Base-by-base conservation (phyloP, 208 protist genomes). In the Acanthamoeba royreba region DNA sequence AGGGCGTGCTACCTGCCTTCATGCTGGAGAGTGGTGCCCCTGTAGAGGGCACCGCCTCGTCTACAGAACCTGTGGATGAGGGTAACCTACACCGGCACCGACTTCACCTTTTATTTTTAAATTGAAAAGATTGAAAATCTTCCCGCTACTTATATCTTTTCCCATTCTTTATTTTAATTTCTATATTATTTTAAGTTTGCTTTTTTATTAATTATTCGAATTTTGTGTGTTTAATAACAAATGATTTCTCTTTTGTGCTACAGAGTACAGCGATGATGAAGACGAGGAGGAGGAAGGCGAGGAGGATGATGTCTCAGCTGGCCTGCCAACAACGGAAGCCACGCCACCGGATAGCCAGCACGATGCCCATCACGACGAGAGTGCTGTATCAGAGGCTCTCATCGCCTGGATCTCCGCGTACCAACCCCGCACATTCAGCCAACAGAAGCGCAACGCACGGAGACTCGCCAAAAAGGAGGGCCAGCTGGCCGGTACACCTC, bases 211-310 rank as follows among this genome's bases (percentile, higher is more conserved):
- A n/a, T n/a, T n/a, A n/a, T n/a, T n/a, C n/a, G n/a, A n/a, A n/a
- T n/a, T n/a, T n/a, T n/a, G n/a, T n/a, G n/a, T n/a, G n/a, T n/a
- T n/a, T n/a, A n/a, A n/a, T n/a, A n/a, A n/a, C n/a, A n/a, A n/a
- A n/a, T n/a, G n/a, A n/a, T n/a, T n/a, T n/a, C n/a, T n/a, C n/a
- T n/a, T n/a, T n/a, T n/a, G n/a, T n/a, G n/a, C n/a, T 53, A 33
- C 74, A 69, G 83, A 90, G 49, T 90, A 61, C 55, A 72, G 55
- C 38, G 83, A n/a, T n/a, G n/a, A n/a, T n/a, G n/a, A n/a, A n/a
- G n/a, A n/a, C n/a, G n/a, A n/a, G n/a, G n/a, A n/a, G n/a, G n/a
- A n/a, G 7, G 43, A 7, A 43, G 49, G 0, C 4, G 25, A 63
- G 31, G 83, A 61, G 47, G 49, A 66, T 19, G 49, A 31, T 31